A percentile compares a stretch with the other conserved stretches of the same genome.
Conservation (phyloP, 2,329 filamentous ascomycete genomes). For the Colletotrichum lindemuthianum region DNA sequence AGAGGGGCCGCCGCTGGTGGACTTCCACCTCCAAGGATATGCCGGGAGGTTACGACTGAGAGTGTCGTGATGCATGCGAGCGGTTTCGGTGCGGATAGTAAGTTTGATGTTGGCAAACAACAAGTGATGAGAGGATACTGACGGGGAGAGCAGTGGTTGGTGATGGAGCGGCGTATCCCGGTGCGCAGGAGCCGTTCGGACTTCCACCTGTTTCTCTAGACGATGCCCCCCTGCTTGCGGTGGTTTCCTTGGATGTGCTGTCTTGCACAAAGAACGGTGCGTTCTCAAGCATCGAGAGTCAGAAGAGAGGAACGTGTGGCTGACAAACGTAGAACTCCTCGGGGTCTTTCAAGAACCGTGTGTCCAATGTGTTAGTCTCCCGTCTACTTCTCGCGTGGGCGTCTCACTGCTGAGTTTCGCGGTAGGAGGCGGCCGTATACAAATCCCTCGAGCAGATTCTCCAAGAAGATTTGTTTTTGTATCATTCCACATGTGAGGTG, state of each 20-base stretch:
- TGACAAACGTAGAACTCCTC: too few relatives aligned
- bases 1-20: slow-evolving; percentile 40
- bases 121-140: background rate
- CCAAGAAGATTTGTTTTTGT: too few relatives aligned
- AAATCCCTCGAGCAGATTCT: too few relatives aligned
- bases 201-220: slow-evolving; percentile 44
- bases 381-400: too few relatives aligned
- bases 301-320: too few relatives aligned
- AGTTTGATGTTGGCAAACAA: slow-evolving; percentile 21
- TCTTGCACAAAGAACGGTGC: slow-evolving; percentile 43
- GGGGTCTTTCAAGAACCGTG: too few relatives aligned
- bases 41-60: slow-evolving; percentile 56
- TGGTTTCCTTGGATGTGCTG: slow-evolving; percentile 45
- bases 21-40: slow-evolving; percentile 41
- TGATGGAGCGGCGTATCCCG: slow-evolving; percentile 44
- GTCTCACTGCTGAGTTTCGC: too few relatives aligned
- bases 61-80: slow-evolving; percentile 57
- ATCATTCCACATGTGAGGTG: too few relatives aligned
- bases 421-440: too few relatives aligned
- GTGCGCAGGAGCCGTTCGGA: slow-evolving; percentile 44
- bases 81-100: slow-evolving; percentile 52
- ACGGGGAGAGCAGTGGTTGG: slow-evolving; percentile 42
- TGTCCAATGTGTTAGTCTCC: too few relatives aligned
- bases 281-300: background rate
- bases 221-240: slow-evolving; percentile 45